Base-by-base conservation (phyloP, 257 asterid species). In the Catharanthus roseus region DNA sequence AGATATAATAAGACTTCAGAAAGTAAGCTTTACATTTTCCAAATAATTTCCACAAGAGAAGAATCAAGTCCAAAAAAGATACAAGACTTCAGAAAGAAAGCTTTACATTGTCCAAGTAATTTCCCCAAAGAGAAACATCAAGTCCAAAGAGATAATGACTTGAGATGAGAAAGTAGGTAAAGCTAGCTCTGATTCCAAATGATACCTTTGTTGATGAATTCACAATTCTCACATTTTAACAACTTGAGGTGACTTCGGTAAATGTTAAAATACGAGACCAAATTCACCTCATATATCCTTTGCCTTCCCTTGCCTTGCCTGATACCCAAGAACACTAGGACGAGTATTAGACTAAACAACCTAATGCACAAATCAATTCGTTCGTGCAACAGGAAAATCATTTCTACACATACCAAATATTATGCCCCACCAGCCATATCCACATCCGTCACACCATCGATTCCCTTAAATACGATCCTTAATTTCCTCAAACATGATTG, bases 381-480 rank as follows among this genome's bases (percentile, higher is more conserved):
- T 41, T 50, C 36, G 31, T 49, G 16, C 18, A 65, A 47, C 72
- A 41, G 53, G 33, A 53, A 19, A 56, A 41, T 62, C 38, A 24
- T 41, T n/a, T 9, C 54, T 2, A 18, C 2, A 33, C 11, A 34
- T 18, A 61, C 13, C 26, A 53, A 36, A 31, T 72, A 53, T 82
- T 78, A 90, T 29, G 91, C 96, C 44, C 95, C 97, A 55, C 95
- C 90, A 67, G 95, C 97, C 91, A 85, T 87, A 70, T 88, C 96
- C 68, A 88, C 81, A 70, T 86, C 97, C 23, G 86, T 74, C 74
- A 78, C 85, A 68, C 76, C 97, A 58, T 85, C 89, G 1, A 81
- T 55, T 60, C 93, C 98, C 76, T 76, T 89, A 83, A 91, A 95
- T 10, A 84, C 85, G 19, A 95, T 74, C 7, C 96, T 88, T 69